phyloP scores from a whole-genome alignment of 106 monocot species.

The Gastrodia elata region DNA sequence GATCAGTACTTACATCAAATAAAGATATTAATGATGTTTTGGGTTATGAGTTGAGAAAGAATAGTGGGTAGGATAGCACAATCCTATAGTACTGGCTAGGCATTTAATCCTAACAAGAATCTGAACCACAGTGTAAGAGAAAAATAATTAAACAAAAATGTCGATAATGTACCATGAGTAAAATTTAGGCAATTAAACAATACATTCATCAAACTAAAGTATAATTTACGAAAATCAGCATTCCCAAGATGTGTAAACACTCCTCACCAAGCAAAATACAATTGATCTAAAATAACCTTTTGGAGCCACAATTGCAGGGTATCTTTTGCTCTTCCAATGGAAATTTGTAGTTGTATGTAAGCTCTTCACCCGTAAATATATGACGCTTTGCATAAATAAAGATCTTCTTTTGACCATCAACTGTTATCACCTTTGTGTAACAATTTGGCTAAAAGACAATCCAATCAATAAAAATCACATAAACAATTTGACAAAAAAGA shows the following conservation, averaged over 20 bases:
- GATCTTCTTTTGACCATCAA: constrained; percentile 98
- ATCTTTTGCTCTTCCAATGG: constrained; percentile 96
- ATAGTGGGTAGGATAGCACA: no score
- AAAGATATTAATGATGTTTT: no score
- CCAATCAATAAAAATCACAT: background rate
- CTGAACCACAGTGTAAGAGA: background rate
- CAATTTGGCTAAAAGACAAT: constrained; percentile 72
- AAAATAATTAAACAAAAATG: background rate
- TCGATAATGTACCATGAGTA: background rate
- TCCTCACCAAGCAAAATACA: background rate
- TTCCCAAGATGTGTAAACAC: background rate
- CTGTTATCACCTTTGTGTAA: constrained; percentile 90
- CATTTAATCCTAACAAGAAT: background rate
- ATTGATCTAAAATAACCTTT: constrained; percentile 31
- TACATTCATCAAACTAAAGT: background rate
- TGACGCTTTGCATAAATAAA: constrained; percentile 95
- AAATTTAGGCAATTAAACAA: background rate
- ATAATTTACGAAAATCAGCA: background rate
- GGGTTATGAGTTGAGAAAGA: no score
- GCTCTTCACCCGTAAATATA: constrained; percentile 86
- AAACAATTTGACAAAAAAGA: constrained; percentile 1
- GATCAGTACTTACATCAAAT: no score
- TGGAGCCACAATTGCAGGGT: constrained; percentile 93
- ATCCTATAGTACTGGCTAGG: background rate
- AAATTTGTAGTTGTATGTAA: constrained; percentile 98